Percentiles rank a stretch among this genome's conserved stretches.
Conservation (phyloP, 768 basidiomycete genomes). For the Clitopilus passeckerianus region DNA sequence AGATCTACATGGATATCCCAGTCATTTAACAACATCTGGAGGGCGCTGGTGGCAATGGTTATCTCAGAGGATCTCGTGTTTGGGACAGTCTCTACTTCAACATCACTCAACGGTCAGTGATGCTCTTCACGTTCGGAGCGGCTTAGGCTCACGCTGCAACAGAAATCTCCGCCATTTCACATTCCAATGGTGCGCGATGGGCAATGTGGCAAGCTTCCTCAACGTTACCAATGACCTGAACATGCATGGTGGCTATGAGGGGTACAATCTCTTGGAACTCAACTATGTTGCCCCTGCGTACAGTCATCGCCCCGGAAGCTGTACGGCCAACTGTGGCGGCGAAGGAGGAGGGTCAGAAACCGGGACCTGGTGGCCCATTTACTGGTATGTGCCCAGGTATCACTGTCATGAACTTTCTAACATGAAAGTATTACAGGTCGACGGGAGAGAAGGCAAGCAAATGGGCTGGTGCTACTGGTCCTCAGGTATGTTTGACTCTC, state of each 20-base stretch:
- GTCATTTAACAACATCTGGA: background rate
- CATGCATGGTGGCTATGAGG: constrained; percentile 9
- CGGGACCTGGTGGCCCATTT: constrained; percentile 9
- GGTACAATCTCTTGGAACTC: constrained; percentile 8
- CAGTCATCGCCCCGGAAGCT: constrained; percentile 6
- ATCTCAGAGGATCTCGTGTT: constrained; percentile 8
- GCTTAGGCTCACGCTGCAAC: background rate
- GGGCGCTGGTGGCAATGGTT: constrained; percentile 11
- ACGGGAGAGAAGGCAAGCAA: constrained; percentile 10
- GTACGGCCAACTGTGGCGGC: constrained; percentile 5
- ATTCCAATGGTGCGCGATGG: constrained; percentile 10
- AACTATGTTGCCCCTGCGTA: constrained; percentile 6
- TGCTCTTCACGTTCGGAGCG: background rate
- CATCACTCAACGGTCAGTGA: constrained; percentile 4
- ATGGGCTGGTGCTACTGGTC: constrained; percentile 9
- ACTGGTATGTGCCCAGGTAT: constrained; percentile 3
- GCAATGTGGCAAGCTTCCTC: constrained; percentile 8
- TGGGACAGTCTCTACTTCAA: constrained; percentile 12
- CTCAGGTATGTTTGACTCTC: background rate
- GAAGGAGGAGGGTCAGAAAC: constrained; percentile 6
- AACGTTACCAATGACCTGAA: constrained; percentile 10
- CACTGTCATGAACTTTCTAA: too few relatives aligned
- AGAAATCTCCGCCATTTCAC: constrained; percentile 9
- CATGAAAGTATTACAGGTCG: background rate
- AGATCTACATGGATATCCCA: background rate